Evolutionary conservation across 2,329 filamentous ascomycete species (phyloP).

Genomic region (Tolypocladium inflatum): DNA sequence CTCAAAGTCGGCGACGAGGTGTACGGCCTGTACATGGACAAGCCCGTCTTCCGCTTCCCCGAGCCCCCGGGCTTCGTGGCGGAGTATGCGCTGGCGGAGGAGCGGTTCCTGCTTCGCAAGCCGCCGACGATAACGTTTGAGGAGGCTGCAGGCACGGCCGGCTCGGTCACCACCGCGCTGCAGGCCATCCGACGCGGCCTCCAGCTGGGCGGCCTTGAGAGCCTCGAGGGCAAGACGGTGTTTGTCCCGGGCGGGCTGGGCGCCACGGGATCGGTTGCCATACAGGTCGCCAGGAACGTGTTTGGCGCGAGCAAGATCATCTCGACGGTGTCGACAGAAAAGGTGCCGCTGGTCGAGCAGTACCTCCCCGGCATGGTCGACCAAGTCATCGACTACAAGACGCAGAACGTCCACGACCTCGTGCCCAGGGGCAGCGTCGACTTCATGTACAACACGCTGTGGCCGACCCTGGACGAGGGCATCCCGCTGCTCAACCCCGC

Average conservation of each 20-base stretch:
- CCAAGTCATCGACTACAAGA: constrained; percentile 42
- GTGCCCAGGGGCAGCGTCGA: constrained; percentile 36
- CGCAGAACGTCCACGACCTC: constrained; percentile 22
- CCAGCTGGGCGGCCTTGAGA: constrained; percentile 21
- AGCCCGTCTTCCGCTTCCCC: constrained; percentile 21
- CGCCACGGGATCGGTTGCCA: constrained; percentile 33
- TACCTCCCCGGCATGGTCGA: constrained; percentile 34
- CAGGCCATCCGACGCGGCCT: constrained; percentile 32
- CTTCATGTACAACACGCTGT: constrained; percentile 40
- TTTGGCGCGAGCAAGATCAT: constrained; percentile 38
- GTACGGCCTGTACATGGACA: constrained; percentile 26
- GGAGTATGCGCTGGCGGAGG: constrained; percentile 28
- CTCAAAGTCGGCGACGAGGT: constrained; percentile 26
- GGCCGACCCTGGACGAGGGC: constrained; percentile 22
- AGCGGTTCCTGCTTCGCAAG: constrained; percentile 23
- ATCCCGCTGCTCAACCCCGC: constrained; percentile 28
- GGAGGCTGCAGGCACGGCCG: constrained; percentile 25
- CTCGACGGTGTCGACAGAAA: constrained; percentile 41
- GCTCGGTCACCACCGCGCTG: constrained; percentile 29
- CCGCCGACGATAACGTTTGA: constrained; percentile 21
- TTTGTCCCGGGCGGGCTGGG: constrained; percentile 41
- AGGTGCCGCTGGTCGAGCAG: constrained; percentile 33
- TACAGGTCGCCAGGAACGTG: constrained; percentile 40
- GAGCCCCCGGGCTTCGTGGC: constrained; percentile 23
- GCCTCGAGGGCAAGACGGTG: constrained; percentile 39